These are phyloP conservation scores for Eucalyptus cloeziana DNA, from an alignment of 345 rosid genomes.

Conservation along the genomic window DNA sequence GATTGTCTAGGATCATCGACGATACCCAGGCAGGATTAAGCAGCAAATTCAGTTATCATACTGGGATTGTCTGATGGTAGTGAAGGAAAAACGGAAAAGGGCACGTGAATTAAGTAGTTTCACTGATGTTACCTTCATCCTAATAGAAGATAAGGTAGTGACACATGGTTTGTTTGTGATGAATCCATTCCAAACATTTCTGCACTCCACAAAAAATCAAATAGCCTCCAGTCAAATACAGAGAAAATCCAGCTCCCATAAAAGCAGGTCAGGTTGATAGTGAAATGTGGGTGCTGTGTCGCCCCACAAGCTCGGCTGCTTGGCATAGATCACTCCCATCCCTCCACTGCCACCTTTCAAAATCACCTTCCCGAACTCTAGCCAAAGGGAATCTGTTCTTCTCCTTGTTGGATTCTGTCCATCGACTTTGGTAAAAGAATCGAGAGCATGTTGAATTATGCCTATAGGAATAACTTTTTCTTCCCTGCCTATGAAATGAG, in stretches of 20 bases:
- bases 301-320: neutral
- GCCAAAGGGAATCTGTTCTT: neutral
- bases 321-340: neutral
- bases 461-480: neutral
- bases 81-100: neutral
- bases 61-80: neutral
- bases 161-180: neutral
- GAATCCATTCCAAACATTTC: neutral
- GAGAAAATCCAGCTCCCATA: neutral
- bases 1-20: neutral
- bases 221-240: neutral
- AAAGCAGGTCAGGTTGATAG: neutral
- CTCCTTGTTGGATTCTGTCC: neutral
- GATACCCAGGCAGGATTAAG: neutral
- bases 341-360: neutral
- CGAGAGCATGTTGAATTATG: neutral
- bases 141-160: neutral
- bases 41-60: neutral
- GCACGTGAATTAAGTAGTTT: neutral
- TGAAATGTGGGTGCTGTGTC: neutral
- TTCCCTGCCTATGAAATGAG: neutral
- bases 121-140: neutral
- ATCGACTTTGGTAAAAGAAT: neutral
- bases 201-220: neutral
- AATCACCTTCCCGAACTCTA: neutral